Evolutionary conservation across 805 yeast species (phyloP).

Genomic region (Pichia nakasei): DNA sequence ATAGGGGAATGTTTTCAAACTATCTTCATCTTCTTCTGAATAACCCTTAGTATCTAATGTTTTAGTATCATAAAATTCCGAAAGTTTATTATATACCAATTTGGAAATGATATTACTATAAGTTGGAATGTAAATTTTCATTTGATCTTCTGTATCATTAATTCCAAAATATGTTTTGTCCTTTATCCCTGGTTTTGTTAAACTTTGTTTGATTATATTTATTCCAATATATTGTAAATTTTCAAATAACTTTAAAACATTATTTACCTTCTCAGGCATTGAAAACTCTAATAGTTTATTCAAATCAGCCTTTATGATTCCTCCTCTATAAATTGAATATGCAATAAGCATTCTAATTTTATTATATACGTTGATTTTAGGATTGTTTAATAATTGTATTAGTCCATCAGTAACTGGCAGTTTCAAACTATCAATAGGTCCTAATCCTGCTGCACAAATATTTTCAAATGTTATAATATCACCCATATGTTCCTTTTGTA

Average conservation of each 20-base stretch:
- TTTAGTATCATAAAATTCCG: slow-evolving; percentile 20
- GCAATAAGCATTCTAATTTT: slow-evolving; percentile 66
- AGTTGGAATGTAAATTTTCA: slow-evolving; percentile 22
- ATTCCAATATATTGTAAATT: slow-evolving; percentile 41
- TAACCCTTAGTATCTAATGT: slow-evolving; percentile 8
- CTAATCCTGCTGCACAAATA: slow-evolving; percentile 60
- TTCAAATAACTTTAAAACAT: slow-evolving; percentile 44
- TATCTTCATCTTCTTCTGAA: slow-evolving; percentile 24
- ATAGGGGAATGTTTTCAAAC: slow-evolving; percentile 46
- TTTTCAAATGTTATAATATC: slow-evolving; percentile 84
- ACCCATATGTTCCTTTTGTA: slow-evolving; percentile 27
- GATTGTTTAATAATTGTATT: slow-evolving; percentile 42
- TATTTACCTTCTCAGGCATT: slow-evolving; percentile 21
- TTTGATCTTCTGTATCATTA: slow-evolving; percentile 16
- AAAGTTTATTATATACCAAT: slow-evolving; percentile 19
- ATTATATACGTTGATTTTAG: slow-evolving; percentile 44
- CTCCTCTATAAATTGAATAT: slow-evolving; percentile 77
- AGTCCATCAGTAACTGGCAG: slow-evolving; percentile 49
- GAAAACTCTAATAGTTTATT: slow-evolving; percentile 56
- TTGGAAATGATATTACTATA: slow-evolving; percentile 20
- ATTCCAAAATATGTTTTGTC: slow-evolving; percentile 49
- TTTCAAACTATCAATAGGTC: slow-evolving; percentile 52
- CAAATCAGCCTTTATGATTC: slow-evolving; percentile 66
- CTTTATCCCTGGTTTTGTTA: slow-evolving; percentile 35
- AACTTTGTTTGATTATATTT: slow-evolving; percentile 29